Evolutionary conservation across 2,329 filamentous ascomycete genomes (phyloP).

Genomic region (Aureobasidium subglaciale): DNA sequence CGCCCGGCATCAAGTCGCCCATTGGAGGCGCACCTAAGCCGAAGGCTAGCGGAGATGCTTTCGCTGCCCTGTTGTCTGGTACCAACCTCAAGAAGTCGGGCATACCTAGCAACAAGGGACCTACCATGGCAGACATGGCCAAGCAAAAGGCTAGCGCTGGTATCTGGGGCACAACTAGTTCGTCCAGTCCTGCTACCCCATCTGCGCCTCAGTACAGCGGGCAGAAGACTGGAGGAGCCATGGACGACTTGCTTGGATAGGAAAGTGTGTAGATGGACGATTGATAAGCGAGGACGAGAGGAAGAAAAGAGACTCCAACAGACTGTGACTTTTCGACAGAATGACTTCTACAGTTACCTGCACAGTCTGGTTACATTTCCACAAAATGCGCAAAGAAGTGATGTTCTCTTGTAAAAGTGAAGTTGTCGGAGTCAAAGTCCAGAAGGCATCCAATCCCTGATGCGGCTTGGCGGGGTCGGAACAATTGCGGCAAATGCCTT

Average conservation of each 20-base stretch:
- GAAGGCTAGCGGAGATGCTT: conserved; percentile 68
- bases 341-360: background rate
- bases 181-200: conserved; percentile 21
- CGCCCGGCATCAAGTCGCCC: conserved; percentile 31
- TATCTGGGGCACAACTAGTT: conserved; percentile 74
- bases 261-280: background rate
- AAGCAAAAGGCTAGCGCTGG: conserved; percentile 95
- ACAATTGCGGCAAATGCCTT: conserved; percentile 4
- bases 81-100: conserved; percentile 50
- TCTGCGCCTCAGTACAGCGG: conserved; percentile 4
- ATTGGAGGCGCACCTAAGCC: conserved; percentile 35
- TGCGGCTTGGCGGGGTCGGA: background rate
- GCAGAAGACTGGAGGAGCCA: conserved; percentile 23
- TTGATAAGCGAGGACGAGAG: background rate
- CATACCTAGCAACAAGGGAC: conserved; percentile 55
- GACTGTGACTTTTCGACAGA: conserved; percentile 5
- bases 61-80: conserved; percentile 72
- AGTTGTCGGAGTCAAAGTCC: background rate
- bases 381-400: background rate
- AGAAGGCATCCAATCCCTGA: background rate
- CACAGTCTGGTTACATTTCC: background rate
- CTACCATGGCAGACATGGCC: conserved; percentile 87
- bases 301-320: conserved; percentile 1
- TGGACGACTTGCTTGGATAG: conserved; percentile 42
- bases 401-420: background rate